A percentile compares a stretch with the other conserved stretches of the same genome.
Evolutionary conservation across 305 asterid genomes (phyloP).

Genomic region (Lippia alba): DNA sequence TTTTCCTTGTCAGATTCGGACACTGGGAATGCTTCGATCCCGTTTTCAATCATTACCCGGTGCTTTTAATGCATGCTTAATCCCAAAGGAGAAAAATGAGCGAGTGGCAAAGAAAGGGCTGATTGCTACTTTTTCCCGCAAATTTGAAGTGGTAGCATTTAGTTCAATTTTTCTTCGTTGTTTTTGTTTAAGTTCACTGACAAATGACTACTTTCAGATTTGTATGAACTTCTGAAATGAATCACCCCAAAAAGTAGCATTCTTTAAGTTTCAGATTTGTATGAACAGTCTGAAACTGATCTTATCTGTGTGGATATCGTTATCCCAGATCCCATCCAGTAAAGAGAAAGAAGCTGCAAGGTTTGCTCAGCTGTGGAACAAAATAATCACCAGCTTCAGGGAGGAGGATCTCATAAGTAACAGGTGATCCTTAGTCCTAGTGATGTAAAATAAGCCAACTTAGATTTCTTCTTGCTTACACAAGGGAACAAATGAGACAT

Average conservation of each 20-base stretch:
- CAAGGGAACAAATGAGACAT: not conserved
- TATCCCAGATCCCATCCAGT: conserved; percentile 74
- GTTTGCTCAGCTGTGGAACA: conserved; percentile 99
- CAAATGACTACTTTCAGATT: conserved; percentile 61
- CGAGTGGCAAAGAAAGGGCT: conserved; percentile 83
- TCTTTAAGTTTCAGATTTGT: too few species aligned
- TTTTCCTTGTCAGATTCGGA: conserved; percentile 75
- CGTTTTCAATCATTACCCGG: conserved; percentile 89
- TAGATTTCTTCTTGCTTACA: conserved; percentile 27
- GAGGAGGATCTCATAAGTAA: conserved; percentile 98
- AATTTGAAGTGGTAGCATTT: conserved; percentile 69
- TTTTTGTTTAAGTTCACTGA: conserved; percentile 48
- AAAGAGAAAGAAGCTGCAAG: conserved; percentile 93
- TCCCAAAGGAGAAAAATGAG: conserved; percentile 87
- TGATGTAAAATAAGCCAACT: conserved; percentile 27
- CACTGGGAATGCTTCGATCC: conserved; percentile 98
- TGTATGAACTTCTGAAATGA: too few species aligned
- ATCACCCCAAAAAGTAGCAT: too few species aligned
- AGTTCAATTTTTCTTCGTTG: conserved; percentile 40
- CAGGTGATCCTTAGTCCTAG: conserved; percentile 53
- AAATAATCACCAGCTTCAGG: conserved; percentile 92
- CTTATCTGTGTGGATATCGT: conserved; percentile 31
- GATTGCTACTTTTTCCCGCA: conserved; percentile 91
- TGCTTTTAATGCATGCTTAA: conserved; percentile 90
- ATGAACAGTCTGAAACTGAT: conserved; percentile 18